These are phyloP conservation scores for Gynochthodes officinalis DNA, from an alignment of 257 asterid species.

Conservation along the genomic window DNA sequence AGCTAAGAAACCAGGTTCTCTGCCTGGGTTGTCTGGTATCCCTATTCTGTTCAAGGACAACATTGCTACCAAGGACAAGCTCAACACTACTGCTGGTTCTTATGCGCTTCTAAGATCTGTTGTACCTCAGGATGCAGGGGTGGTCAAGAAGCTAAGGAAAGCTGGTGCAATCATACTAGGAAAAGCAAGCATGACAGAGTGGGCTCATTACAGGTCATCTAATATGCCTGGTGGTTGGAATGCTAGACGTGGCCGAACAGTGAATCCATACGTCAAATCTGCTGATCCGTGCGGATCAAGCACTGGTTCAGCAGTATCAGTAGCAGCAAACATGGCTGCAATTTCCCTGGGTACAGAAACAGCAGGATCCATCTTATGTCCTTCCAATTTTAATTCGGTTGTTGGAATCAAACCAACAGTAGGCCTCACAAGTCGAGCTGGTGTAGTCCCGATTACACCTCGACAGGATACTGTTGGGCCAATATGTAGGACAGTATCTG, in stretches of 20 bases:
- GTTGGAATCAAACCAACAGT: conserved; percentile 73
- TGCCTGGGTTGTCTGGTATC: conserved; percentile 30
- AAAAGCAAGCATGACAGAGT: conserved; percentile 51
- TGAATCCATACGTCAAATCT: conserved; percentile 52
- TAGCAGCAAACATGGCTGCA: conserved; percentile 60
- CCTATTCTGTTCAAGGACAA: conserved; percentile 48
- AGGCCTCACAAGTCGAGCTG: conserved; percentile 71
- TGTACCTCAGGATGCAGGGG: conserved; percentile 42
- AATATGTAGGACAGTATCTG: conserved; percentile 45
- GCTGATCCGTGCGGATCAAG: conserved; percentile 63
- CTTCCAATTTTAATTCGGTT: conserved; percentile 51
- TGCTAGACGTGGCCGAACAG: conserved; percentile 56
- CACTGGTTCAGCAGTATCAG: conserved; percentile 72
- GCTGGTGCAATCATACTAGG: conserved; percentile 48
- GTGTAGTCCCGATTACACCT: conserved; percentile 59
- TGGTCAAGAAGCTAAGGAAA: conserved; percentile 39
- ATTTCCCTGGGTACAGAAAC: conserved; percentile 68
- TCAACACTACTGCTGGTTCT: conserved; percentile 53
- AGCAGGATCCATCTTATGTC: conserved; percentile 62
- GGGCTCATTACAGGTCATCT: conserved; percentile 38
- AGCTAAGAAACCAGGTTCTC: conserved; percentile 17
- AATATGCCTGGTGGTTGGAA: conserved; percentile 43
- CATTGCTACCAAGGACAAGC: conserved; percentile 47
- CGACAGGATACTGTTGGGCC: conserved; percentile 68
- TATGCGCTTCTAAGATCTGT: conserved; percentile 40